Base-by-base conservation (phyloP, 2,329 filamentous ascomycete genomes). In the Teratosphaeriaceae sp. region DNA sequence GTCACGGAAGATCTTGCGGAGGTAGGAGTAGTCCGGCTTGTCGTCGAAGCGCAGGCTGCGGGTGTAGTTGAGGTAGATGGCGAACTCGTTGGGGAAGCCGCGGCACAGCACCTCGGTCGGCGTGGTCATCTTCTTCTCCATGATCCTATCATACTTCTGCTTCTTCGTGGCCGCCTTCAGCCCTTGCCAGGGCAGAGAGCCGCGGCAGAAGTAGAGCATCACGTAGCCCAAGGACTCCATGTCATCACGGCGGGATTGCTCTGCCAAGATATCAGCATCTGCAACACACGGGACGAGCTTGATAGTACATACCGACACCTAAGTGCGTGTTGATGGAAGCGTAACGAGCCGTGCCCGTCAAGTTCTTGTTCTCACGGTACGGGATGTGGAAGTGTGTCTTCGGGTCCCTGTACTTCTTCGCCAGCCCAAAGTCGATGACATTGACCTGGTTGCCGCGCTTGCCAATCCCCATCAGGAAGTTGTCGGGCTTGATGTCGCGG, bases 111-210 rank as follows among this genome's bases (percentile, higher is more conserved):
- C 89, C 72, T 98, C 90, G 58, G 90, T 97, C 7, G 92, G 89
- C 2, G 92, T 98, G 12, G 92, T 98, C 92, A 97, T 97, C 87
- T 98, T 98, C 84, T 98, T 98, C 79, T 98, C 92, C 90, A 97
- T 97, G 73, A 98, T 98, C 54, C 90, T 82, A 72, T 98, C 92
- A 66, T 98, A 97, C 76, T 98, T 98, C 75, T 97, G 90, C 83
- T 96, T 96, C 82, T 96, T 96, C 55, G 89, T 96, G 58, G 90
- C 90, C 73, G 90, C 90, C 80, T 96, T 96, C 43, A 96, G 78
- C 44, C 92, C 92, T 75, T 98, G 92, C 92, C 92, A 98, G 49
- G 92, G 92, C 45, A 98, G 88, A 52, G 89, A 96, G 51, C 92
- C 92, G 70, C 92, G 90, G 78, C 90, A 97, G 76, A 98, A 98